Conservation (phyloP, 768 basidiomycete species). For the Cystobasidium tubakii region DNA sequence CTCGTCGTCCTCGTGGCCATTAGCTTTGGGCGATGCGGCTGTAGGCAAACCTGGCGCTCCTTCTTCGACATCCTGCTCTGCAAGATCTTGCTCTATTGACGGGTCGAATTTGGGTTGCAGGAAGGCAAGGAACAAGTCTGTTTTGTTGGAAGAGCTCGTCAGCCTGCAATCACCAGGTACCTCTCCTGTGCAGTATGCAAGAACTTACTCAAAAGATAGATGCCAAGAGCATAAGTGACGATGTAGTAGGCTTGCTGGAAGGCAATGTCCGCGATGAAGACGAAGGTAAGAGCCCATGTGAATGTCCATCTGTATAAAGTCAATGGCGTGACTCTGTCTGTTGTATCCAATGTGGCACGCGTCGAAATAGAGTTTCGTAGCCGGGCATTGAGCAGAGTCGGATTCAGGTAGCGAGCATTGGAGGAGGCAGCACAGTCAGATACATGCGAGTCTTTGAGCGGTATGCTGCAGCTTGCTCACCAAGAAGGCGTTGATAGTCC, state of each 20-base stretch:
- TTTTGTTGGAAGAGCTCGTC: slow-evolving; percentile 56
- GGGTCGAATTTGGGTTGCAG: slow-evolving; percentile 97
- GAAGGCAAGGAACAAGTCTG: slow-evolving; percentile 84
- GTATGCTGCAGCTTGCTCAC: slow-evolving; percentile 21
- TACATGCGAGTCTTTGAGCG: neutral
- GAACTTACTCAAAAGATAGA: slow-evolving; percentile 43
- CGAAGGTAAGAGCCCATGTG: slow-evolving; percentile 61
- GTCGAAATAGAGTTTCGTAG: neutral
- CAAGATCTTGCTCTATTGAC: slow-evolving; percentile 82
- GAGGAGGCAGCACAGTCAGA: neutral
- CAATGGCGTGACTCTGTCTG: slow-evolving; percentile 83
- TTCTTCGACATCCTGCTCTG: slow-evolving; percentile 92
- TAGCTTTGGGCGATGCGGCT: slow-evolving; percentile 25
- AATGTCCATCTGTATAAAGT: slow-evolving; percentile 81
- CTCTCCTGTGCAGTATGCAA: slow-evolving; percentile 79
- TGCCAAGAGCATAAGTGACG: slow-evolving; percentile 47
- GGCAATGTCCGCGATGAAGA: slow-evolving; percentile 82
- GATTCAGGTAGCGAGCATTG: too few species aligned
- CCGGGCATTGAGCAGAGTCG: neutral
- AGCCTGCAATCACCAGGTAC: slow-evolving; percentile 54
- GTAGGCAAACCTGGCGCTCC: slow-evolving; percentile 60
- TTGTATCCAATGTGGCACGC: neutral
- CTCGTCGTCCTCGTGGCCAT: slow-evolving; percentile 67
- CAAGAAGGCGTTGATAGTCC: slow-evolving; percentile 40
- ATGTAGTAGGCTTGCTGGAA: slow-evolving; percentile 61